Evolutionary conservation across 2,329 filamentous ascomycete genomes (phyloP).

Genomic region (Alternaria hordeiaustralica): DNA sequence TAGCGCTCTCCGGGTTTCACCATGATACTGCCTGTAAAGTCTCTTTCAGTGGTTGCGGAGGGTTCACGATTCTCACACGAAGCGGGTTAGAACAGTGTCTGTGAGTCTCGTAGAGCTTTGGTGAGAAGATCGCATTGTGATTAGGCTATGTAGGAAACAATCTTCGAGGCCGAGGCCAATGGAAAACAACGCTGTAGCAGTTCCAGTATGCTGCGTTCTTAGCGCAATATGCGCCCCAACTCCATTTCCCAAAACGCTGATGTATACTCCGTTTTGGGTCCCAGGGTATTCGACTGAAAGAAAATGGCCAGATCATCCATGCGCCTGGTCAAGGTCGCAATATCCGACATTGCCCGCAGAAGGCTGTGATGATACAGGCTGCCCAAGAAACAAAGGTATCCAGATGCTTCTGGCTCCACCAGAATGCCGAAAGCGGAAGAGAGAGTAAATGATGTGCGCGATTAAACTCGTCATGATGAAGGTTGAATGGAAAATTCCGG

Average conservation of each 20-base stretch:
- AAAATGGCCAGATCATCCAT: constrained; percentile 1
- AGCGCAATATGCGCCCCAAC: background rate
- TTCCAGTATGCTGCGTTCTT: background rate
- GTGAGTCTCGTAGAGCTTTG: background rate
- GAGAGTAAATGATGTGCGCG: background rate
- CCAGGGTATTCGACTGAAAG: constrained; percentile 22
- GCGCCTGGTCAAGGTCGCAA: constrained; percentile 2
- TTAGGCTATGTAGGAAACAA: constrained; percentile 9
- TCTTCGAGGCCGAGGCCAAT: background rate
- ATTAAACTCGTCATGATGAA: background rate
- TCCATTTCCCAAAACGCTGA: constrained; percentile 13
- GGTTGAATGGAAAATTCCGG: background rate
- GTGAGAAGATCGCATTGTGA: background rate
- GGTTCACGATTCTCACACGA: too few relatives aligned
- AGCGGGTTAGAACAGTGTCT: background rate
- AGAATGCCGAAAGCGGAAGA: background rate
- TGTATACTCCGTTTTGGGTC: constrained; percentile 24
- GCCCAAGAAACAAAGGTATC: background rate
- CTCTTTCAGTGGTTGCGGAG: background rate
- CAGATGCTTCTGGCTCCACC: constrained; percentile 1
- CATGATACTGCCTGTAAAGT: background rate
- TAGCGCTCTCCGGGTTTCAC: constrained; percentile 11
- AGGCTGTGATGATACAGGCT: background rate
- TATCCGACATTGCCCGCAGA: background rate
- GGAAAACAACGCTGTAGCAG: background rate